A percentile compares a stretch with the other conserved stretches of the same genome.
Evolutionary conservation across 2,329 filamentous ascomycete genomes (phyloP).

Genomic region (Cercospora citrullina): DNA sequence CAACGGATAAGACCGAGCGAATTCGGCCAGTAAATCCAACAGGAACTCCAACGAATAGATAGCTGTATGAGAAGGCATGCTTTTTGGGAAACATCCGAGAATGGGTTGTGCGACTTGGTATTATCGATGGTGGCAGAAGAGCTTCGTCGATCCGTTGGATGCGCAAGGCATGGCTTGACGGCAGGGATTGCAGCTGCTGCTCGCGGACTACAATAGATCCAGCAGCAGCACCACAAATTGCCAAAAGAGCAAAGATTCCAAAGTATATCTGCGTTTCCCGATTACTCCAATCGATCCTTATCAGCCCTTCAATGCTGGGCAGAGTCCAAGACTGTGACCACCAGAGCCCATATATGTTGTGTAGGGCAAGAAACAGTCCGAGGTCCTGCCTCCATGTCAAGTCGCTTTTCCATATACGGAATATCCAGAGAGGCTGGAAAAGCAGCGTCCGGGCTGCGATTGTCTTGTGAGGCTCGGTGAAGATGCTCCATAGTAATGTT

Average conservation of each 20-base stretch:
- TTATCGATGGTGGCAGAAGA: slow-evolving; percentile 53
- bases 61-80: slow-evolving; percentile 69
- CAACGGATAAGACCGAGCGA: slow-evolving; percentile 58
- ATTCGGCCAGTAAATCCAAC: slow-evolving; percentile 60
- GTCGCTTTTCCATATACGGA: slow-evolving; percentile 29
- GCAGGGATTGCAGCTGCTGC: slow-evolving; percentile 26
- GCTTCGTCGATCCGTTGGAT: slow-evolving; percentile 36
- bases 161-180: slow-evolving; percentile 16
- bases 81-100: slow-evolving; percentile 65
- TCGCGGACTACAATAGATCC: slow-evolving; percentile 36
- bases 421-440: slow-evolving; percentile 36
- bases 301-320: slow-evolving; percentile 12
- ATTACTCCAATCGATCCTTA: slow-evolving; percentile 20
- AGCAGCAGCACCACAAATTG: slow-evolving; percentile 33
- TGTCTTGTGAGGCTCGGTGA: slow-evolving; percentile 35
- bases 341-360: slow-evolving; percentile 29
- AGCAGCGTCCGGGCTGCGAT: slow-evolving; percentile 34
- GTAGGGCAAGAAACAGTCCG: slow-evolving; percentile 26
- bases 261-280: slow-evolving; percentile 30
- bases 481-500: slow-evolving; percentile 37
- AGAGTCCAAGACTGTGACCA: slow-evolving; percentile 32
- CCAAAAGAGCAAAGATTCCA: slow-evolving; percentile 34
- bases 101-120: slow-evolving; percentile 67
- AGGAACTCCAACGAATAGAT: slow-evolving; percentile 68
- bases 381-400: slow-evolving; percentile 34